Evolutionary conservation across 345 rosid species (phyloP).

Genomic region (Gossypium rotundifolium): DNA sequence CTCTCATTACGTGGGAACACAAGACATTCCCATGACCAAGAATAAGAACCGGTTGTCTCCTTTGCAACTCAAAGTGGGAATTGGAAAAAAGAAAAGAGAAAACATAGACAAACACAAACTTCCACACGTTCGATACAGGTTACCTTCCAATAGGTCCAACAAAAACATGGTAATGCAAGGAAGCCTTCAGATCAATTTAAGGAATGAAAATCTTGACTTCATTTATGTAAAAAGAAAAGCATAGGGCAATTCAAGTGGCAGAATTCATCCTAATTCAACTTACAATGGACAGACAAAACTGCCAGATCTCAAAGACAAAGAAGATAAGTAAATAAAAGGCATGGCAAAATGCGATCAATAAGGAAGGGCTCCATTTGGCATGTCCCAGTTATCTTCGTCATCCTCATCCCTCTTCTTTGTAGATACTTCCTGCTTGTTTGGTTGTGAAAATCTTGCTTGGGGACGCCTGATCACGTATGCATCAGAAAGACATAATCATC

Average conservation of each 20-base stretch:
- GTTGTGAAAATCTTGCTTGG: constrained; percentile 26
- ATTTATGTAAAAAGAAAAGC: not conserved
- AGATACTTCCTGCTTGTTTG: constrained; percentile 32
- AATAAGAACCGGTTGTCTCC: not conserved
- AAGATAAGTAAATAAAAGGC: constrained; percentile 16
- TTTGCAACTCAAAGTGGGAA: not conserved
- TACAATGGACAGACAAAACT: constrained; percentile 14
- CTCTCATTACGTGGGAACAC: not conserved
- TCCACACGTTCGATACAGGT: not conserved
- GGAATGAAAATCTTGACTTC: constrained; percentile 7
- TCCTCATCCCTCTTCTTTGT: constrained; percentile 42
- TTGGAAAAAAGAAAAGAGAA: not conserved
- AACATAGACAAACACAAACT: not conserved
- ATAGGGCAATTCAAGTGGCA: constrained; percentile 17
- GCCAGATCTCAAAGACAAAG: constrained; percentile 12
- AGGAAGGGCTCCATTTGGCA: constrained; percentile 58
- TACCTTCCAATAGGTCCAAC: not conserved
- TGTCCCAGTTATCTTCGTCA: constrained; percentile 82
- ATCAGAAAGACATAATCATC: not conserved
- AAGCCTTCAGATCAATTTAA: not conserved
- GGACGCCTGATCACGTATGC: constrained; percentile 39
- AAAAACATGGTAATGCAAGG: not conserved
- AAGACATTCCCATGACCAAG: not conserved
- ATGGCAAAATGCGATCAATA: constrained; percentile 24
- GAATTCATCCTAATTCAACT: constrained; percentile 19